These are phyloP conservation scores for Arthrobotrys entomopaga DNA, from an alignment of 2,329 filamentous ascomycete genomes.

Conservation along the genomic window DNA sequence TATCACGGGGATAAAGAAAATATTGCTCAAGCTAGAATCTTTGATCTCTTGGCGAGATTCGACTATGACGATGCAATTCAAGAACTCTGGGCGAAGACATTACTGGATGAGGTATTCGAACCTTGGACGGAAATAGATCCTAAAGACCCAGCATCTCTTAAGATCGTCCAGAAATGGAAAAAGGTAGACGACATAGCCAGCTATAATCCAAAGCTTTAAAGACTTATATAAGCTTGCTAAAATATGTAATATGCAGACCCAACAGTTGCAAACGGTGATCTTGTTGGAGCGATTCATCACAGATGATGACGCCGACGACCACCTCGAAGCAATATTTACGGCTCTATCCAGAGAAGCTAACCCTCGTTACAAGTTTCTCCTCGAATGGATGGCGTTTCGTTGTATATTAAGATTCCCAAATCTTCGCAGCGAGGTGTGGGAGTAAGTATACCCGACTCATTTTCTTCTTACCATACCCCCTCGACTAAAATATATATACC, in stretches of 20 bases:
- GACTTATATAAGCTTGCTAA: neutral
- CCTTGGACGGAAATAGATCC: conserved; percentile 57
- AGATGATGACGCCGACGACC: conserved; percentile 55
- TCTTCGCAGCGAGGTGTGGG: conserved; percentile 55
- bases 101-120: conserved; percentile 56
- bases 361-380: conserved; percentile 58
- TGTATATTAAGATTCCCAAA: conserved; percentile 57
- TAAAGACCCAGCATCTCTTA: conserved; percentile 55
- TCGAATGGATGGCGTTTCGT: conserved; percentile 56
- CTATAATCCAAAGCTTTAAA: neutral
- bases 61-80: conserved; percentile 54
- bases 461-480: no score
- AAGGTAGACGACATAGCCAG: conserved; percentile 47
- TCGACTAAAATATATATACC: no score
- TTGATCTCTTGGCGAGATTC: conserved; percentile 57
- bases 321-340: conserved; percentile 55
- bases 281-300: conserved; percentile 58
- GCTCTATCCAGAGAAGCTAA: conserved; percentile 57
- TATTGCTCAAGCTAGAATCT: conserved; percentile 58
- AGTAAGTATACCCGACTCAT: conserved; percentile 38
- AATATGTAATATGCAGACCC: conserved; percentile 45
- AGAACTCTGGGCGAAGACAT: conserved; percentile 52
- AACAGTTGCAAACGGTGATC: conserved; percentile 58
- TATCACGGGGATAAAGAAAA: conserved; percentile 58
- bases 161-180: conserved; percentile 57